Conservation (phyloP, 2,329 filamentous ascomycete species). For the Fusarium torreyae region DNA sequence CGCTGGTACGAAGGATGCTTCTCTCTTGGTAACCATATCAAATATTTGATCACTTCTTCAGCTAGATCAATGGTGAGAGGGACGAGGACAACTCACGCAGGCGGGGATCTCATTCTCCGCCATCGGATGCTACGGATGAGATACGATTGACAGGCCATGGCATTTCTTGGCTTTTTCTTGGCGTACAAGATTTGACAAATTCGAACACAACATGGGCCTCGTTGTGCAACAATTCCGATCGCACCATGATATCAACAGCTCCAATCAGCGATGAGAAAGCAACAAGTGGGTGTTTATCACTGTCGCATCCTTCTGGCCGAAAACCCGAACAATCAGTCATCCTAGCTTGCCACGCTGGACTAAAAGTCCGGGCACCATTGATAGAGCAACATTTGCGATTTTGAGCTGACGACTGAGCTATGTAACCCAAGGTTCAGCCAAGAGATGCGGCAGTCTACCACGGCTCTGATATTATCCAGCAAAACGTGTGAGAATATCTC, state of each 20-base stretch:
- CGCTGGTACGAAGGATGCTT: too few relatives aligned
- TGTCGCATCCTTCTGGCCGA: slow-evolving; percentile 3
- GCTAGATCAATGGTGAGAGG: too few relatives aligned
- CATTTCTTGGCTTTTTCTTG: background rate
- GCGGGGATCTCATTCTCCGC: background rate
- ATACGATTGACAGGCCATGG: slow-evolving; percentile 8
- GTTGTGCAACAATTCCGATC: background rate
- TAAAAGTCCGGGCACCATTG: background rate
- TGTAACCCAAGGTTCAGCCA: background rate
- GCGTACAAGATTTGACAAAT: background rate
- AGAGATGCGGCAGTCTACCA: slow-evolving; percentile 1
- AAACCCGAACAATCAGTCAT: background rate
- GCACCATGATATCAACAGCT: background rate
- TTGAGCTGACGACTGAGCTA: background rate
- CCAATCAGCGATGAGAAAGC: background rate
- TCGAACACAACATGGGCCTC: background rate
- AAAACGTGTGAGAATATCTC: background rate
- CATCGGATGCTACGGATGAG: slow-evolving; percentile 23
- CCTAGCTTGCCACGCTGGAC: background rate
- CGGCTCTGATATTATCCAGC: background rate
- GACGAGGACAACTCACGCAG: too few relatives aligned
- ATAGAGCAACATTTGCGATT: background rate
- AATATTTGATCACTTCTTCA: too few relatives aligned
- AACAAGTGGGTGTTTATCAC: background rate
- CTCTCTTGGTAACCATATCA: too few relatives aligned